Base-by-base conservation (phyloP, 2,329 filamentous ascomycete species). In the Botrytis fragariae region DNA sequence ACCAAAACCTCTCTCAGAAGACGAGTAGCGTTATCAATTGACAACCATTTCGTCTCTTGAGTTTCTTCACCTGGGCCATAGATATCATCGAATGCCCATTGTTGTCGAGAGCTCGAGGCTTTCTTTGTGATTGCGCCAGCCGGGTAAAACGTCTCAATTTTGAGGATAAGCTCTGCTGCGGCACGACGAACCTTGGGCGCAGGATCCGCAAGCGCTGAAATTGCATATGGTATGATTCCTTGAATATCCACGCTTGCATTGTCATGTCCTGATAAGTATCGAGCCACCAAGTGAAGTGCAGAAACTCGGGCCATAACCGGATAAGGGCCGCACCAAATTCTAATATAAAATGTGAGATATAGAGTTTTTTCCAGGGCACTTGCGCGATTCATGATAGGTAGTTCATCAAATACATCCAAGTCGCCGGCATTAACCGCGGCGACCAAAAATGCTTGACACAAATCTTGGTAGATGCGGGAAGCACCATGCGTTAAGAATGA, bases 141-240 rank as follows among this genome's bases (percentile, higher is more conserved):
- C 68, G 81, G 83, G 77, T 89, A 89, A 5, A 86, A 80, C 14
- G 82, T 81, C 20, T 86, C 85, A 20, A 95, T 79, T 4, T 87
- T 84, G 39, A 88, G 83, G 45, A 93, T 81, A 45, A 95, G 85
- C 69, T 91, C 88, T 35, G 91, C 90, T 32, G 94, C 92, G 69
- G 93, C 90, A 75, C 90, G 89, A 62, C 95, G 91, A 60, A 97
- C 91, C 75, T 90, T 89, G 75, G 91, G 90, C 1, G 93, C 93
- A 8, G 90, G 84, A 81, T 98, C 95, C 37, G 89, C 86, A 29
- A 98, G 87, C 35, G 92, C 92, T 54, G 88, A 85, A 63, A 98
- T 84, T 45, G 91, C 85, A 82, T 97, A 98, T 3, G 95, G 95
- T n/a, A 97, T 80, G 29, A 98, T 81, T 18, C 89, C 88, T 80